Conservation (phyloP, 1,284 basidiomycete species). For the Phellopilus nigrolimitatus region DNA sequence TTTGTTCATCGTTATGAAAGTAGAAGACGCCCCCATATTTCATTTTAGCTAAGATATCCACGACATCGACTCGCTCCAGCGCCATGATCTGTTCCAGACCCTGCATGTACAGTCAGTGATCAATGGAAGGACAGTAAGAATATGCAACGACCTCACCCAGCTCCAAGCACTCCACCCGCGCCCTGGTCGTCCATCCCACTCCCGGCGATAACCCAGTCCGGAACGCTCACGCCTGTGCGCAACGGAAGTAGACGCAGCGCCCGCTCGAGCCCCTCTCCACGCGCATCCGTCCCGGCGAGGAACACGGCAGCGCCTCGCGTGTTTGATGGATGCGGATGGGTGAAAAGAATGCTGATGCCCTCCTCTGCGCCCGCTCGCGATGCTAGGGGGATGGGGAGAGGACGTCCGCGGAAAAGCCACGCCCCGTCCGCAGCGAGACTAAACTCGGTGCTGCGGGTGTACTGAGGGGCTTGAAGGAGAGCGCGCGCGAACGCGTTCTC, state of each 20-base stretch:
- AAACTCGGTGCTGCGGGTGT: conserved; percentile 6
- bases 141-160: conserved; percentile 49
- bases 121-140: background rate
- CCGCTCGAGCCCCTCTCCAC: conserved; percentile 51
- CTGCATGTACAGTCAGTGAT: background rate
- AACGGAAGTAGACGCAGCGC: conserved; percentile 70
- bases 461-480: conserved; percentile 6
- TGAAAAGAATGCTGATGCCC: conserved; percentile 53
- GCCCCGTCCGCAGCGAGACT: conserved; percentile 1
- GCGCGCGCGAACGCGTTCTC: conserved; percentile 26
- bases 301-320: conserved; percentile 44
- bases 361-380: background rate
- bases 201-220: conserved; percentile 71
- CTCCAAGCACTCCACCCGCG: conserved; percentile 67
- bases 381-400: too few relatives aligned
- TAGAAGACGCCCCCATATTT: too few relatives aligned
- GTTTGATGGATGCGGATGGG: conserved; percentile 60
- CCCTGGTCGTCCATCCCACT: conserved; percentile 48
- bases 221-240: conserved; percentile 68
- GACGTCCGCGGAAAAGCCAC: background rate
- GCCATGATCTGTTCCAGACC: conserved; percentile 12
- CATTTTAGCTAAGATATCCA: background rate
- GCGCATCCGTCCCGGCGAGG: conserved; percentile 50
- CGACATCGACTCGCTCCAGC: conserved; percentile 16
- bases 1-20: too few relatives aligned